A percentile compares a stretch with the other conserved stretches of the same genome.
phyloP scores from a whole-genome alignment of 768 basidiomycete genomes.

The Rubroboletus pulcherrimus region DNA sequence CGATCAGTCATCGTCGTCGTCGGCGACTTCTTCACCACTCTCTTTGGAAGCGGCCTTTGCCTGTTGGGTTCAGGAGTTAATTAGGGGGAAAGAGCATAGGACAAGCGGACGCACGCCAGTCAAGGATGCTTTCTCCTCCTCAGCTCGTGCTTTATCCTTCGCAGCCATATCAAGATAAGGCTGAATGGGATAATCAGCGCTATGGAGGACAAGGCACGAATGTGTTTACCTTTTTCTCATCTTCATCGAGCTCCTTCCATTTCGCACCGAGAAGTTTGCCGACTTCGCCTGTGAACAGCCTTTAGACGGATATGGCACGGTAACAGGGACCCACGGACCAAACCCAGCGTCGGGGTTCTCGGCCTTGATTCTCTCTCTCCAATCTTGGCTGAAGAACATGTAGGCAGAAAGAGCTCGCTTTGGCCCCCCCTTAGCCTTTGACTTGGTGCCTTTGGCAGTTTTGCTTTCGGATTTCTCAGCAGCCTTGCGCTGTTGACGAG shows the following conservation, averaged over 20 bases:
- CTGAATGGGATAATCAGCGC: slow-evolving; percentile 37
- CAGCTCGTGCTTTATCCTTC: slow-evolving; percentile 83
- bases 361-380: slow-evolving; percentile 91
- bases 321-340: slow-evolving; percentile 45
- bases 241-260: slow-evolving; percentile 93
- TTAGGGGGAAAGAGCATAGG: background rate
- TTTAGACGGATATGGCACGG: slow-evolving; percentile 1
- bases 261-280: slow-evolving; percentile 94
- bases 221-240: slow-evolving; percentile 80
- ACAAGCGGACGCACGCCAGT: slow-evolving; percentile 32
- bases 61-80: slow-evolving; percentile 15
- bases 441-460: slow-evolving; percentile 60
- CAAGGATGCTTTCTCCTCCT: slow-evolving; percentile 63
- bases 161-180: slow-evolving; percentile 87
- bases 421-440: slow-evolving; percentile 62
- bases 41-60: slow-evolving; percentile 33
- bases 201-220: background rate
- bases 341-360: slow-evolving; percentile 96
- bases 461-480: slow-evolving; percentile 61
- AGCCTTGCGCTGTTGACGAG: slow-evolving; percentile 59
- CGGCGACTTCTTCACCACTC: slow-evolving; percentile 33
- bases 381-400: slow-evolving; percentile 98
- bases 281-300: slow-evolving; percentile 62
- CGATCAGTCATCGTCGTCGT: slow-evolving; percentile 44
- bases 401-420: slow-evolving; percentile 95